Percentiles rank a stretch among this genome's conserved stretches.
These are phyloP conservation scores for Monosporascus ibericus DNA, from an alignment of 2,329 filamentous ascomycete species.

Conservation along the genomic window DNA sequence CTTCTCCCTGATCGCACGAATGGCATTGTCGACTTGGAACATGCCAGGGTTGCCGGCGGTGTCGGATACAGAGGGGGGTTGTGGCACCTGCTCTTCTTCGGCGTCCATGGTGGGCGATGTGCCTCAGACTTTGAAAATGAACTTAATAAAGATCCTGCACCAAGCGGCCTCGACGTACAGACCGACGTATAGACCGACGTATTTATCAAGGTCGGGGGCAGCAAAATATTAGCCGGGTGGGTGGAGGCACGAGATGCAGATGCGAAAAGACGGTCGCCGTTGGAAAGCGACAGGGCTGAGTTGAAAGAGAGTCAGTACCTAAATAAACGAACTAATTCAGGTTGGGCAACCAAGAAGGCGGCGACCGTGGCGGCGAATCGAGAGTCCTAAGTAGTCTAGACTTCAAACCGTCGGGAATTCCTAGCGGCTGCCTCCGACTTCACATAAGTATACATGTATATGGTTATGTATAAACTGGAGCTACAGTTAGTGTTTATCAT, in stretches of 20 bases:
- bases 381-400: background rate
- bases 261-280: background rate
- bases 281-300: background rate
- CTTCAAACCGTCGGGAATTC: too few species aligned
- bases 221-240: too few species aligned
- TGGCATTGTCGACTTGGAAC: conserved; percentile 76
- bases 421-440: too few species aligned
- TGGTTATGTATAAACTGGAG: too few species aligned
- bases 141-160: too few species aligned
- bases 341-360: background rate
- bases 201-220: too few species aligned
- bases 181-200: too few species aligned
- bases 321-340: background rate
- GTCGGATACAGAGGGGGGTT: conserved; percentile 15
- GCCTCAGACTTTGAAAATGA: conserved; percentile 9
- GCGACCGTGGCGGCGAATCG: background rate
- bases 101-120: conserved; percentile 41
- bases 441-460: too few species aligned
- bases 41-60: conserved; percentile 41
- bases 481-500: too few species aligned
- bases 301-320: background rate
- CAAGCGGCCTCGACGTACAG: too few species aligned
- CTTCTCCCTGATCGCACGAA: conserved; percentile 90
- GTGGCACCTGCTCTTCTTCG: conserved; percentile 32
- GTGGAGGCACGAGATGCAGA: background rate